These are phyloP conservation scores for Prosopis cineraria DNA, from an alignment of 306 rosid genomes.

Conservation along the genomic window DNA sequence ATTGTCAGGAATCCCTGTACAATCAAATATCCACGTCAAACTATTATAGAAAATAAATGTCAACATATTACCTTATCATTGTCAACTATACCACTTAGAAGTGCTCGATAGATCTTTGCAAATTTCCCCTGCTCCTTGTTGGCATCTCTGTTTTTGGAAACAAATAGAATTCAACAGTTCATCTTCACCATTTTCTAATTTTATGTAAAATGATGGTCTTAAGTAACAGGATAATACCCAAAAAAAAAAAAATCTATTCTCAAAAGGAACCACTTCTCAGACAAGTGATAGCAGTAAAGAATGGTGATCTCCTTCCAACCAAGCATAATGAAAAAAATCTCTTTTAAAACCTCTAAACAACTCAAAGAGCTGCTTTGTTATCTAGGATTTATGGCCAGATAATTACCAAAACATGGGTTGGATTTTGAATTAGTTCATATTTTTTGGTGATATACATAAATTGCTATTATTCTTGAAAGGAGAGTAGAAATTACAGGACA, in stretches of 20 bases:
- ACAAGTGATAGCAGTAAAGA: background rate
- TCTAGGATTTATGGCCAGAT: background rate
- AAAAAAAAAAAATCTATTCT: background rate
- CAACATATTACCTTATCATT: constrained; percentile 64
- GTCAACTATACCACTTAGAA: constrained; percentile 66
- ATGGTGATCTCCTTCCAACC: background rate
- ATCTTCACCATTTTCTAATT: background rate
- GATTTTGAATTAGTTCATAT: background rate
- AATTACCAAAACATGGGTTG: background rate
- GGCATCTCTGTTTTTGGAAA: constrained; percentile 47
- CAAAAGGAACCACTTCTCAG: background rate
- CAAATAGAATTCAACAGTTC: background rate
- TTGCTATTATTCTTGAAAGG: background rate
- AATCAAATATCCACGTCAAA: background rate
- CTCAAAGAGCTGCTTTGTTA: background rate
- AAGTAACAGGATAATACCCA: background rate
- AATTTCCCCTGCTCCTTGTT: constrained; percentile 66
- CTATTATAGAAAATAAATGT: background rate
- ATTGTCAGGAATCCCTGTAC: background rate
- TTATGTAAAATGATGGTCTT: background rate
- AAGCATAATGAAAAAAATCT: background rate
- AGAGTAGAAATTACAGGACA: background rate
- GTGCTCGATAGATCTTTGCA: constrained; percentile 79
- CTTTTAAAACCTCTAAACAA: background rate
- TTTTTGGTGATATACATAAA: background rate